Conservation (phyloP, 192 early-diverging fungal genomes). For the Phlyctochytrium planicorne region DNA sequence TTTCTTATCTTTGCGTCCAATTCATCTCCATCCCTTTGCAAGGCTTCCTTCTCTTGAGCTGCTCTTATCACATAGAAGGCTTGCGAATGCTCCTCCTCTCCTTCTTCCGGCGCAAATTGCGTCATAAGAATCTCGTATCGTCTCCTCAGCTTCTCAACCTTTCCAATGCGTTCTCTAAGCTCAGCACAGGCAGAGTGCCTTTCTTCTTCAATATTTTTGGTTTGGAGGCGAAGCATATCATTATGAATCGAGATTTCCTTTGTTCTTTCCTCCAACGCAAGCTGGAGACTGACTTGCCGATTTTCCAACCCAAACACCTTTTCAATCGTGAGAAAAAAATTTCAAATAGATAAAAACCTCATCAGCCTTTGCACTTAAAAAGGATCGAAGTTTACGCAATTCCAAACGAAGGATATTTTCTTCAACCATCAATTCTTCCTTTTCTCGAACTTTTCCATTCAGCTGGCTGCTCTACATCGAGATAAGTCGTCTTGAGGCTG, state of each 20-base stretch:
- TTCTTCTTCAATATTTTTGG: constrained; percentile 59
- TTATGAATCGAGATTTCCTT: constrained; percentile 60
- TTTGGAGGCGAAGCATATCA: constrained; percentile 55
- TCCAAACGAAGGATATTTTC: constrained; percentile 60
- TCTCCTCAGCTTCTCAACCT: constrained; percentile 55
- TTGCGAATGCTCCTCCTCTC: constrained; percentile 55
- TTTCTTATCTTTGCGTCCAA: constrained; percentile 58
- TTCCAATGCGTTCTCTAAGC: constrained; percentile 55
- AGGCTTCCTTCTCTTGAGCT: constrained; percentile 56
- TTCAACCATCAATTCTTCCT: constrained; percentile 64
- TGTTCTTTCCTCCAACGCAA: constrained; percentile 59
- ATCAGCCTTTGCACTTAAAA: constrained; percentile 51
- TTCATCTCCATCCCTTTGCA: constrained; percentile 62
- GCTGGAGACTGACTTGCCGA: constrained; percentile 50
- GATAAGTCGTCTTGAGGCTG: background rate
- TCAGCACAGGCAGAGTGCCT: constrained; percentile 53
- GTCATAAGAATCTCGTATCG: constrained; percentile 66
- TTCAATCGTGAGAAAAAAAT: background rate
- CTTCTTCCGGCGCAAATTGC: constrained; percentile 53
- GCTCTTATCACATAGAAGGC: constrained; percentile 64
- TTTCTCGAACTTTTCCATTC: constrained; percentile 46
- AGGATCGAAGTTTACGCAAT: constrained; percentile 52
- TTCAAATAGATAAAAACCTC: constrained; percentile 29
- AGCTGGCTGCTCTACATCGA: constrained; percentile 48
- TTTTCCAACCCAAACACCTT: constrained; percentile 55